These are phyloP conservation scores for Zymoseptoria crescenta DNA, from an alignment of 2,329 filamentous ascomycete genomes.

Conservation along the genomic window DNA sequence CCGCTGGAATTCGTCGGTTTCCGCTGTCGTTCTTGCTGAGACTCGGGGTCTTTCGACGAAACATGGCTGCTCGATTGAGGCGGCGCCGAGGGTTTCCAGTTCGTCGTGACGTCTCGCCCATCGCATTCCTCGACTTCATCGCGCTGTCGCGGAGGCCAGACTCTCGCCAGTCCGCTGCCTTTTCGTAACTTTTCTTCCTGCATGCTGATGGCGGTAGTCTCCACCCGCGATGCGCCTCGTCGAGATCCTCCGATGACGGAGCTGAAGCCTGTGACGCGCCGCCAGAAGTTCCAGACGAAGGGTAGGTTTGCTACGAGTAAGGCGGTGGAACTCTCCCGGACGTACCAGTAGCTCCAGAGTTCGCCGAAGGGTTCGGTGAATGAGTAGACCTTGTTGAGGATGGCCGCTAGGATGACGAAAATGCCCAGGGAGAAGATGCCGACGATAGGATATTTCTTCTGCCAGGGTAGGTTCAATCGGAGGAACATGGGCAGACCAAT, in stretches of 20 bases:
- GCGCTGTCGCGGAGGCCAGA: background rate
- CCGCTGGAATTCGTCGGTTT: background rate
- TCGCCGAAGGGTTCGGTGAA: constrained; percentile 50
- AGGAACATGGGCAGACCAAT: constrained; percentile 41
- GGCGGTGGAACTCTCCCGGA: constrained; percentile 52
- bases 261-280: constrained; percentile 31
- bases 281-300: constrained; percentile 51
- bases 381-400: constrained; percentile 55
- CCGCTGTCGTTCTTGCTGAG: background rate
- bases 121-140: background rate
- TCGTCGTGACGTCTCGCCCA: background rate
- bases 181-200: background rate
- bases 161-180: background rate
- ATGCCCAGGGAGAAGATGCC: constrained; percentile 50
- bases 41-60: background rate
- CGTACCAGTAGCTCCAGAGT: constrained; percentile 54
- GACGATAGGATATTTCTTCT: constrained; percentile 48
- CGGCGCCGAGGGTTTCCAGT: too few relatives aligned
- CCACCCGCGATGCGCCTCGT: background rate
- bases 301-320: constrained; percentile 55
- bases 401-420: constrained; percentile 50
- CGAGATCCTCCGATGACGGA: constrained; percentile 5
- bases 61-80: background rate
- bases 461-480: constrained; percentile 35
- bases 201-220: background rate